These are phyloP conservation scores for Penicillium sp. DNA, from an alignment of 2,329 filamentous ascomycete genomes.

Conservation along the genomic window DNA sequence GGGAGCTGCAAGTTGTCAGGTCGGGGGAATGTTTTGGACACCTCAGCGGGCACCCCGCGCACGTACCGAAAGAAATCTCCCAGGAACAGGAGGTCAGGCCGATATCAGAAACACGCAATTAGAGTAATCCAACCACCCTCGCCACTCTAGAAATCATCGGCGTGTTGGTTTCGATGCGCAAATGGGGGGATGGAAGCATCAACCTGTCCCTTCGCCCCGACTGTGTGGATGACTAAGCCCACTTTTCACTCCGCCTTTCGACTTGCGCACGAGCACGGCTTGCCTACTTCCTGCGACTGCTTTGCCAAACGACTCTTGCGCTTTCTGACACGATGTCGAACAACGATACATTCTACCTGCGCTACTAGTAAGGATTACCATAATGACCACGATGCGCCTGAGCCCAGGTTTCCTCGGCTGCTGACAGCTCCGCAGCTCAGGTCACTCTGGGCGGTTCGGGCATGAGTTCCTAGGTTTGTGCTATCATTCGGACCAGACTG, in stretches of 20 bases:
- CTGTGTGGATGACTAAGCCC: conserved; percentile 49
- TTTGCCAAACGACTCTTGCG: too few species aligned
- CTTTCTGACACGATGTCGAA: conserved; percentile 58
- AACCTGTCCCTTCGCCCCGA: conserved; percentile 45
- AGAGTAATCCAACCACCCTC: conserved; percentile 36
- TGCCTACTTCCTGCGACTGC: too few species aligned
- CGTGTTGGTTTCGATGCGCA: conserved; percentile 31
- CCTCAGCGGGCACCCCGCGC: conserved; percentile 18
- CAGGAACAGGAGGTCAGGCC: conserved; percentile 18
- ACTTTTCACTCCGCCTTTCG: conserved; percentile 21
- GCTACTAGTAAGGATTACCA: conserved; percentile 77
- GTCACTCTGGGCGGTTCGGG: conserved; percentile 93
- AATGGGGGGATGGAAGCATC: conserved; percentile 33
- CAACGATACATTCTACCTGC: conserved; percentile 86
- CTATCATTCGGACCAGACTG: conserved; percentile 1
- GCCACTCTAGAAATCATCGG: conserved; percentile 38
- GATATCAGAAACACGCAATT: conserved; percentile 27
- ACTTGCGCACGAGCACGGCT: too few species aligned
- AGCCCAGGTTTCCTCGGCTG: conserved; percentile 41
- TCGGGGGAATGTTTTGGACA: conserved; percentile 32
- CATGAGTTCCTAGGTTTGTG: conserved; percentile 89
- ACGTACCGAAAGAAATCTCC: conserved; percentile 32
- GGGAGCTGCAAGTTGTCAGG: conserved; percentile 37
- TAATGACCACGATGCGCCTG: conserved; percentile 13
- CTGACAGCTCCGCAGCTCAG: conserved; percentile 65